These are phyloP conservation scores for Verticillium nonalfalfae DNA, from an alignment of 2,329 filamentous ascomycete genomes.

Conservation along the genomic window DNA sequence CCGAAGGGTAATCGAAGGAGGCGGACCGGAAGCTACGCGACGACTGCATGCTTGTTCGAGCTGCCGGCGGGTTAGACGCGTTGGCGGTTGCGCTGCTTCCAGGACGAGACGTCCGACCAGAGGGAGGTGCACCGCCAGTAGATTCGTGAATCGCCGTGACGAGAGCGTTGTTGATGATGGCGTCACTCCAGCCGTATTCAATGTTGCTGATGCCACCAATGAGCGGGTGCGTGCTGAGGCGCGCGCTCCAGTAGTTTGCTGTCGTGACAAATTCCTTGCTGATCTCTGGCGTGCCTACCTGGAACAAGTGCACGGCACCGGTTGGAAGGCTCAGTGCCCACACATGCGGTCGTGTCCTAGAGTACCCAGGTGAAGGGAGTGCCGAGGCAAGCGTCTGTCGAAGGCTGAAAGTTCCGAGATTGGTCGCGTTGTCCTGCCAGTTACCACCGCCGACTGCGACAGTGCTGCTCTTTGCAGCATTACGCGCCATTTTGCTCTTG, in stretches of 20 bases:
- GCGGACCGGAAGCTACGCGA: slow-evolving; percentile 39
- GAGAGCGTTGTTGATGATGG: slow-evolving; percentile 61
- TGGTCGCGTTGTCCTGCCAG: slow-evolving; percentile 95
- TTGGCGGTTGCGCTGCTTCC: slow-evolving; percentile 39
- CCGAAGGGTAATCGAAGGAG: slow-evolving; percentile 53
- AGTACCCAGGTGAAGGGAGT: slow-evolving; percentile 87
- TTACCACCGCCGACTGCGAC: slow-evolving; percentile 88
- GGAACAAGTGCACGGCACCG: slow-evolving; percentile 95
- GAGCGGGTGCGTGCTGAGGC: slow-evolving; percentile 87
- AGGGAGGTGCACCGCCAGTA: slow-evolving; percentile 17
- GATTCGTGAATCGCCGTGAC: slow-evolving; percentile 47
- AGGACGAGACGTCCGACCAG: slow-evolving; percentile 34
- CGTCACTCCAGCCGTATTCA: slow-evolving; percentile 94
- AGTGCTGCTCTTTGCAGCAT: slow-evolving; percentile 42
- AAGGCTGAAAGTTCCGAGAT: slow-evolving; percentile 78
- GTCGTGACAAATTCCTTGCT: slow-evolving; percentile 90
- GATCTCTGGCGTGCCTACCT: slow-evolving; percentile 92
- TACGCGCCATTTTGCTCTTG: slow-evolving; percentile 49
- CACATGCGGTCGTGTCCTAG: slow-evolving; percentile 81
- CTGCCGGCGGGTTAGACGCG: slow-evolving; percentile 14
- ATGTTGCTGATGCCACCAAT: slow-evolving; percentile 93
- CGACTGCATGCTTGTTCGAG: slow-evolving; percentile 6
- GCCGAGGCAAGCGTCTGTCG: slow-evolving; percentile 88
- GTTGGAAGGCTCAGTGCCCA: slow-evolving; percentile 90
- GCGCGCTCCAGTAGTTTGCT: slow-evolving; percentile 95